Evolutionary conservation across 2,329 filamentous ascomycete genomes (phyloP), one percentile per base, ranked within the genome.

Genomic region (Parastagonospora nodorum): DNA sequence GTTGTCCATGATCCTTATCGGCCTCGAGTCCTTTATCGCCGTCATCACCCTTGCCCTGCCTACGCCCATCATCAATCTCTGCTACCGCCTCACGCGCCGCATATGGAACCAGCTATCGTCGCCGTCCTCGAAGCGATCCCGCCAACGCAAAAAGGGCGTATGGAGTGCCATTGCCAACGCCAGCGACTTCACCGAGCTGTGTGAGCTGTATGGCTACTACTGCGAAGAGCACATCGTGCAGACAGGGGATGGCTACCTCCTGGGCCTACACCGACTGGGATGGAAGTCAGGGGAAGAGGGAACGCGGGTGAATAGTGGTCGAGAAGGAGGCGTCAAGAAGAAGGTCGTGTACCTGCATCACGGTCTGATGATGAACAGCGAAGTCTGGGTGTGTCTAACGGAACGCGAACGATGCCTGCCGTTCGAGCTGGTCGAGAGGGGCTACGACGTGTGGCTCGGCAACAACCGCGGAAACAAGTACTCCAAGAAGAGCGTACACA

Each of bases 391-490:
- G 8, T 95, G 91, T 68, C 77, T 93, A 69, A 96, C 93, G 0
- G 90, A 97, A 60, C 86, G 88, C 61, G 84, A 95, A 73, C 84
- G 92, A 61, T 93, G 89, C 61, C 79, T 99, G 33, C 91, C 94
- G 0, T 97, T 99, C 70, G 84, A 89, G 60, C 80, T 99, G 37
- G 91, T 96, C 0, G 91, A 97, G 67, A 84, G 84, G 66, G 94
- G 94, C 2, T 99, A 95, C 65, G 94, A 99, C 78, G 93, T 97
- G 58, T 99, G 94, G 90, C 81, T 99, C 55, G 94, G 94, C 43
- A 99, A 99, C 74, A 99, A 99, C 68, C 87, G 94, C 31, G 94
- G 94, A 42, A 99, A 99, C 82, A 99, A 99, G 72, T 99, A 99
- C 77, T 96, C 92, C 39, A 99, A 97, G 75, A 99, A 99, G 76